Base-by-base conservation (phyloP, 306 rosid genomes). In the Quercus ilex region DNA sequence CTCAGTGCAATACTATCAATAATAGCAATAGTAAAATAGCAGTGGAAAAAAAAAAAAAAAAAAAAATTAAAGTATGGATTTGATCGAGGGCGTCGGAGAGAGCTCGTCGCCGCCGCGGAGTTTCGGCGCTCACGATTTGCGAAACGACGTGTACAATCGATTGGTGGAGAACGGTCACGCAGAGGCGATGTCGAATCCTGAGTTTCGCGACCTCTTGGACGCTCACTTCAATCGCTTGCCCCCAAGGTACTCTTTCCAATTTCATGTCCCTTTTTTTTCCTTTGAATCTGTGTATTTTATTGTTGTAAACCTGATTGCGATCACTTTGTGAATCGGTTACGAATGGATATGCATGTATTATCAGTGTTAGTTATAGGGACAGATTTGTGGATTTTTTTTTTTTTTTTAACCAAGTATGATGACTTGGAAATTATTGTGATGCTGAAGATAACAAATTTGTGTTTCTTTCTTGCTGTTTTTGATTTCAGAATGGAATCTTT, bases 161-260 rank as follows among this genome's bases (percentile, higher is more conserved):
- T 81, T 96, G 71, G 77, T 96, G 30, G 91, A 91, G 83, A 88
- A 78, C 59, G 86, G 98, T 5, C 79, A 88, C 73, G 91, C 85
- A 41, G 88, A 88, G 62, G 99, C 92, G 4, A 70, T 88, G 55
- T 79, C 80, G 31, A 91, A 87, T 69, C 97, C 93, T 1, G 91
- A 91, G 3, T 93, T 96, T 60, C 94, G 98, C 3, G 98, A 89
- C n/a, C 91, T 76, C 78, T 59, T 96, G 74, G 96, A 93, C 38
- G 89, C 93, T 84, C 99, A 96, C 90, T 96, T 96, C 89, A 93
- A 86, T 81, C 97, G 98, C 73, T 87, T 96, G 77, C 99, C 99
- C 81, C 87, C 93, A 57, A 96, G 99, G 99, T 95, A 60, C 60
- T 25, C 35, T 19, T 55, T 71, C 4, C 46, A 4, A 35, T 38